Evolutionary conservation across 352 stramenopile species (phyloP).

Genomic region (Globisporangium ultimum): DNA sequence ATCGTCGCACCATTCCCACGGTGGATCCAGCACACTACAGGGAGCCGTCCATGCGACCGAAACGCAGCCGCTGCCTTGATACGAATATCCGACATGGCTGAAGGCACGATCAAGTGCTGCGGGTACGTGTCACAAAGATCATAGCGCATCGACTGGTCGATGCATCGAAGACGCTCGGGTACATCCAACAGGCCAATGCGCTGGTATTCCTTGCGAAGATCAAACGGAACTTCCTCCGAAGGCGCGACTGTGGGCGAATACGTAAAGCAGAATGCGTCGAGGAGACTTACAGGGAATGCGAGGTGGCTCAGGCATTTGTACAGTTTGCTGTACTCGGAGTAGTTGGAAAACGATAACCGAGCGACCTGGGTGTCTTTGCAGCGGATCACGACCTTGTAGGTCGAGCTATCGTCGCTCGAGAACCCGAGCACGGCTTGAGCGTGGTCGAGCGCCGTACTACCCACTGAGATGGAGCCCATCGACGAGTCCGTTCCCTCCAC

Average conservation of each 20-base stretch:
- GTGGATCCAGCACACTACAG: conserved; percentile 78
- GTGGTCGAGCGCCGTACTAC: conserved; percentile 38
- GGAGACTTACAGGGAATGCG: conserved; percentile 64
- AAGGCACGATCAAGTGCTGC: conserved; percentile 90
- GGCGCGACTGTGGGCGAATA: conserved; percentile 69
- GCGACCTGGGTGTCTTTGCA: conserved; percentile 79
- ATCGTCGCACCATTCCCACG: conserved; percentile 75
- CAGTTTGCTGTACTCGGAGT: conserved; percentile 72
- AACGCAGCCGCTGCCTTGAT: conserved; percentile 74
- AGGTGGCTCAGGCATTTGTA: conserved; percentile 75
- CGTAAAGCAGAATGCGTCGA: conserved; percentile 82
- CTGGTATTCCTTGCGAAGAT: conserved; percentile 74
- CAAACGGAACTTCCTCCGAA: conserved; percentile 75
- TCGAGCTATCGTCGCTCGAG: conserved; percentile 27
- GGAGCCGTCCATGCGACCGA: conserved; percentile 63
- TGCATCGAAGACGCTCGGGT: conserved; percentile 65
- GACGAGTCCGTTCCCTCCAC: conserved; percentile 52
- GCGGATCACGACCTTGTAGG: conserved; percentile 65
- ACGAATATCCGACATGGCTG: conserved; percentile 89
- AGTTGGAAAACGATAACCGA: conserved; percentile 63
- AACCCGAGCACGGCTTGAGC: conserved; percentile 64
- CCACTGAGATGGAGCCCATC: conserved; percentile 14
- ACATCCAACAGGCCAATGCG: conserved; percentile 72
- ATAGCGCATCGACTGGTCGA: conserved; percentile 75
- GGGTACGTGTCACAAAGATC: conserved; percentile 95